Conservation (phyloP, 805 yeast species). For the Barnettozyma vustinii region DNA sequence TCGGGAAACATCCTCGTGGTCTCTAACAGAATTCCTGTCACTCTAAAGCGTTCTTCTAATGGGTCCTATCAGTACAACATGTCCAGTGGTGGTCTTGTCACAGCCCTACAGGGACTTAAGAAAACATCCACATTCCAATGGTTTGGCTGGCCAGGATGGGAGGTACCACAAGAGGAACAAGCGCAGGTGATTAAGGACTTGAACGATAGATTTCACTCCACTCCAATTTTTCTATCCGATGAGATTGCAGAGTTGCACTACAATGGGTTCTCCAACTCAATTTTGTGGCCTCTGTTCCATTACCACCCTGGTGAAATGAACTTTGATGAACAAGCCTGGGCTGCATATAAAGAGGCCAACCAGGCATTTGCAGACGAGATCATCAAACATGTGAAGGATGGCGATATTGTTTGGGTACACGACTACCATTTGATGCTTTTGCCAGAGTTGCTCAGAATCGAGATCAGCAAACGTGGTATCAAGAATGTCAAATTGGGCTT, state of each 20-base stretch:
- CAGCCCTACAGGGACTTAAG: conserved; percentile 89
- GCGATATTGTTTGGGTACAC: conserved; percentile 95
- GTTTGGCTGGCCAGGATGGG: conserved; percentile 98
- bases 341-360: conserved; percentile 93
- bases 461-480: conserved; percentile 40
- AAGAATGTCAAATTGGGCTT: conserved; percentile 77
- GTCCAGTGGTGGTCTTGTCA: conserved; percentile 97
- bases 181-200: conserved; percentile 64
- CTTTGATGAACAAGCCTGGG: conserved; percentile 97
- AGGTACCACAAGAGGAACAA: conserved; percentile 74
- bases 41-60: conserved; percentile 58
- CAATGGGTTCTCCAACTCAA: conserved; percentile 92
- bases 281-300: conserved; percentile 96
- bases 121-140: conserved; percentile 83
- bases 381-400: conserved; percentile 59
- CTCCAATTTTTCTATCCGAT: conserved; percentile 84
- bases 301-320: conserved; percentile 99
- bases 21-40: conserved; percentile 92
- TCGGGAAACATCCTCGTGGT: conserved; percentile 73
- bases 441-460: conserved; percentile 78
- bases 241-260: conserved; percentile 93
- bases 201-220: conserved; percentile 73
- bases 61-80: conserved; percentile 76
- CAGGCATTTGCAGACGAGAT: conserved; percentile 72
- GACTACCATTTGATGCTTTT: conserved; percentile 95